Conservation (phyloP, 164 flowering plant genomes). For the Vitis rotundifolia region DNA sequence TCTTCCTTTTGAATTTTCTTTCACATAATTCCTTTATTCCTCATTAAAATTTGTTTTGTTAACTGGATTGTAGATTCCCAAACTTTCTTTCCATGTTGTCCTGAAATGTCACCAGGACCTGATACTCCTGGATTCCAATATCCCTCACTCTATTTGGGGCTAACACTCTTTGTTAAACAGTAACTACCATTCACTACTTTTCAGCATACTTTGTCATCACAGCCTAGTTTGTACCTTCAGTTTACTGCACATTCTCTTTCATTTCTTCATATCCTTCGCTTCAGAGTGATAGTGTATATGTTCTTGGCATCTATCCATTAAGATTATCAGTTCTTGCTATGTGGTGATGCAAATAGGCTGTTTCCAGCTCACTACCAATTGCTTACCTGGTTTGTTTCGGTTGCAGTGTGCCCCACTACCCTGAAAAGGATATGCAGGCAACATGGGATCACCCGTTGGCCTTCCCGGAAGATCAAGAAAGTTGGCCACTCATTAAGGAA, state of each 20-base stretch:
- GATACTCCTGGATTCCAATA: too few species aligned
- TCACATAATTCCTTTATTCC: too few species aligned
- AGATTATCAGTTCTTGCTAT: too few species aligned
- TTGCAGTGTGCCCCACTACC: constrained; percentile 73
- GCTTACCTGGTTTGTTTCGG: background rate
- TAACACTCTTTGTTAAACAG: too few species aligned
- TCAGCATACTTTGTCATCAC: background rate
- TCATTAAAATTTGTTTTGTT: too few species aligned
- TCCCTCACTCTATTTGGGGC: too few species aligned
- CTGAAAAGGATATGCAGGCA: constrained; percentile 77
- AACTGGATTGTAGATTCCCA: too few species aligned
- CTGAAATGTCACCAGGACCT: too few species aligned
- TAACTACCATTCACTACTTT: too few species aligned
- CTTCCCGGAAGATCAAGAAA: constrained; percentile 74
- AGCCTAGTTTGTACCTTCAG: background rate
- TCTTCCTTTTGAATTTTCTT: too few species aligned
- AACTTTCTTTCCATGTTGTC: too few species aligned
- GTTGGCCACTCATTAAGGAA: constrained; percentile 68
- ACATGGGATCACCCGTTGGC: constrained; percentile 74
- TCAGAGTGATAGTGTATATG: background rate
- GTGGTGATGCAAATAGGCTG: background rate
- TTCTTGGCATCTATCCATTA: background rate
- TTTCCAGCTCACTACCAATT: background rate
- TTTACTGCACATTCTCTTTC: background rate
- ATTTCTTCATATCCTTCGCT: background rate